Conservation (phyloP, 495 filamentous ascomycete genomes). For the Rusavskia elegans region DNA sequence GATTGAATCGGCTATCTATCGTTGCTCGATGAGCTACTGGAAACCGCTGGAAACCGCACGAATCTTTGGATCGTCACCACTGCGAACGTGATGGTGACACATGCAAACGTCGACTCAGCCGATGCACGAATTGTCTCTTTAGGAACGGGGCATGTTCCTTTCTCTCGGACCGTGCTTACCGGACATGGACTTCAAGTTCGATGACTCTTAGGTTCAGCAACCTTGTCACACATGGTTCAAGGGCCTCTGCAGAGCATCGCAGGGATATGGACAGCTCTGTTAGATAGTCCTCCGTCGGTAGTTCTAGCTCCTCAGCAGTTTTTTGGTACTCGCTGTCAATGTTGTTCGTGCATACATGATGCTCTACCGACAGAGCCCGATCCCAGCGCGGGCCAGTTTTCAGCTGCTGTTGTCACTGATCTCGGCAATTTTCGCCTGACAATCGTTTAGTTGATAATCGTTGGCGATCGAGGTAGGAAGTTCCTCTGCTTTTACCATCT, state of each 20-base stretch:
- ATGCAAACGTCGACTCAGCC: background rate
- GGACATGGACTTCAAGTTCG: too few relatives aligned
- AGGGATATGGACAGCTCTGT: too few relatives aligned
- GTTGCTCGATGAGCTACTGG: background rate
- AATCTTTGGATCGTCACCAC: background rate
- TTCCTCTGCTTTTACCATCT: too few relatives aligned
- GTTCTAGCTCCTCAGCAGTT: background rate
- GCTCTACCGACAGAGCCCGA: background rate
- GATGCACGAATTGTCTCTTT: background rate
- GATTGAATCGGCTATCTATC: background rate
- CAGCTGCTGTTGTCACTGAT: background rate
- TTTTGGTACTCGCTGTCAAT: background rate
- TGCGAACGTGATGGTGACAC: too few relatives aligned
- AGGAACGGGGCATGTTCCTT: too few relatives aligned
- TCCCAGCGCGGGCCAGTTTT: background rate
- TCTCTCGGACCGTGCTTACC: too few relatives aligned
- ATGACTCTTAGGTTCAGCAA: too few relatives aligned
- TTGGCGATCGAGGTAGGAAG: too few relatives aligned
- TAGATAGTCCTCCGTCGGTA: background rate
- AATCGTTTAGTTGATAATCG: too few relatives aligned
- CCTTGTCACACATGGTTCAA: too few relatives aligned
- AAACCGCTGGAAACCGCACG: background rate
- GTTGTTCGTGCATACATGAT: background rate
- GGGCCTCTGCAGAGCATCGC: too few relatives aligned
- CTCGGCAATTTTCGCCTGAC: background rate